Base-by-base conservation (phyloP, 2,329 filamentous ascomycete species). In the Celoporthe dispersa region DNA sequence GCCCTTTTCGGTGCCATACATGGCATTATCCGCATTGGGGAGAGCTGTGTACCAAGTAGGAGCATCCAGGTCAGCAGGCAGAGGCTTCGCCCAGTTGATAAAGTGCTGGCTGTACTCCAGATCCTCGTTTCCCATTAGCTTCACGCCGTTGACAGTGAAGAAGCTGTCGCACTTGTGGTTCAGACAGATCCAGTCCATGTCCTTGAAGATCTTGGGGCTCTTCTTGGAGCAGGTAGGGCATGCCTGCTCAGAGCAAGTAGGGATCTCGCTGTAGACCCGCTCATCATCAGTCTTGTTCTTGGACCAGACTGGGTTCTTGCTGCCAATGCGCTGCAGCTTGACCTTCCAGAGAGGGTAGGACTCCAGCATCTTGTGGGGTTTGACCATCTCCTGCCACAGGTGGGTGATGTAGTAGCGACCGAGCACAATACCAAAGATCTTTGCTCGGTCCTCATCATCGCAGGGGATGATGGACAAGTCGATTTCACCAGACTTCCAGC, bases 381-480 rank as follows among this genome's bases (percentile, higher is more conserved):
- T 72, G 5, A 80, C 80, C 70, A 83, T 85, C 74, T 94, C 92
- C 14, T 80, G 82, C 92, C 92, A 94, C 0, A 93, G 82, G 64
- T 91, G 82, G 0, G 90, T 91, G 16, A 92, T 81, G 64, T 89
- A 87, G 76, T 92, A 94, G 77, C 85, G 89, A n/a, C 84, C 90
- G 57, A 94, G 81, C 0, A 93, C 88, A 68, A 86, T 89, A 74
- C 90, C 94, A 39, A 22, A n/a, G 11, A 59, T 63, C 0, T 84
- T 80, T 69, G 90, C 83, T 0, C 86, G 85, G 9, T 90, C 80
- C 35, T 82, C 80, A 1, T 83, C 84, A 0, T 48, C 28, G 6
- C 31, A 22, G 16, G 83, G 81, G 25, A 85, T 68, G 6, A 48
- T 41, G 1, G 66, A 55, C 4, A 63, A 81, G 31, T 71, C 63